Evolutionary conservation across 2,329 filamentous ascomycete genomes (phyloP).

Genomic region (Microcera coccophila): DNA sequence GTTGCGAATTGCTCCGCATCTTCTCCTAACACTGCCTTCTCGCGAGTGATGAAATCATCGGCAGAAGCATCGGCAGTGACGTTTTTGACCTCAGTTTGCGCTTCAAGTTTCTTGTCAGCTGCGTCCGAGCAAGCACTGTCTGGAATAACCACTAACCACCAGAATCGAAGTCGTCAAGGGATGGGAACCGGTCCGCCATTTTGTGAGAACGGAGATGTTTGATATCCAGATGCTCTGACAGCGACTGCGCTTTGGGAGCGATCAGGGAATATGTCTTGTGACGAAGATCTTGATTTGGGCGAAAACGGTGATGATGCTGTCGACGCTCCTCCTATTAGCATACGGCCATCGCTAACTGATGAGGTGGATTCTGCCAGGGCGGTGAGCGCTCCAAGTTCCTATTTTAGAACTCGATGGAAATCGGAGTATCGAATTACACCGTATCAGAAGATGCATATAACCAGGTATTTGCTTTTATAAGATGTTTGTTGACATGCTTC

Average conservation of each 20-base stretch:
- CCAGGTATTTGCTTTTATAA: slow-evolving; percentile 16
- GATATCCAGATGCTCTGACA: slow-evolving; percentile 1
- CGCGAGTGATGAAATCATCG: slow-evolving; percentile 85
- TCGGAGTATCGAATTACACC: slow-evolving; percentile 16
- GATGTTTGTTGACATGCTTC: slow-evolving; percentile 22
- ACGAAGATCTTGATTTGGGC: slow-evolving; percentile 4
- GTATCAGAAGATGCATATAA: slow-evolving; percentile 21
- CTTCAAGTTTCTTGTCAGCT: slow-evolving; percentile 40
- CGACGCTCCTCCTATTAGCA: slow-evolving; percentile 20
- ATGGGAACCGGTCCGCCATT: slow-evolving; percentile 78
- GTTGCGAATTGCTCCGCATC: slow-evolving; percentile 89
- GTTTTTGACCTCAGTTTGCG: slow-evolving; percentile 62
- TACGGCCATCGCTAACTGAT: slow-evolving; percentile 13
- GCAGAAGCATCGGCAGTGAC: slow-evolving; percentile 57
- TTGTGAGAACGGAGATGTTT: slow-evolving; percentile 17
- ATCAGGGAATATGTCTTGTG: no score
- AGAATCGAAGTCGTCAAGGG: slow-evolving; percentile 72
- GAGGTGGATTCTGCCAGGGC: slow-evolving; percentile 36
- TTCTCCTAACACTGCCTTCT: slow-evolving; percentile 85
- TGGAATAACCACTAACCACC: slow-evolving; percentile 49
- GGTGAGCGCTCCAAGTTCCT: slow-evolving; percentile 26
- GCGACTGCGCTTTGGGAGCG: no score
- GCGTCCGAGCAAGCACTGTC: slow-evolving; percentile 9
- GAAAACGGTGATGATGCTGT: slow-evolving; percentile 18
- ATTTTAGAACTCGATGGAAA: neutral